Conservation (phyloP, 1,139 yeast genomes). For the Suhomyces panamericanus region DNA sequence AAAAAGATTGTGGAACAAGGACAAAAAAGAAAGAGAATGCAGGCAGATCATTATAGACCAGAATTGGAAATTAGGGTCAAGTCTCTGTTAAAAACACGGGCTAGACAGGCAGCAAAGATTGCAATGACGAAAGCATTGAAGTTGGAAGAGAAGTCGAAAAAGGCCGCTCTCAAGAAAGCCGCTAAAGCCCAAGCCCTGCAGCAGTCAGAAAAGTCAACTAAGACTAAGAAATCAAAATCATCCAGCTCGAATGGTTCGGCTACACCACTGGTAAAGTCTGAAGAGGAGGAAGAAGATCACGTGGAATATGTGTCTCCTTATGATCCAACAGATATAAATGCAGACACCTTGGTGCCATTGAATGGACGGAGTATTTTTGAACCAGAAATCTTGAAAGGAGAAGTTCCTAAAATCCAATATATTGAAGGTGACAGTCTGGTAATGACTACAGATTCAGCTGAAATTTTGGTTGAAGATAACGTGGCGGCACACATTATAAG, state of each 20-base stretch:
- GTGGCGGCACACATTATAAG: constrained; percentile 34
- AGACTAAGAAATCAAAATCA: not conserved
- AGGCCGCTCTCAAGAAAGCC: not conserved
- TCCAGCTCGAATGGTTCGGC: not conserved
- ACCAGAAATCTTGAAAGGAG: constrained; percentile 23
- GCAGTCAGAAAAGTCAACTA: too few species aligned
- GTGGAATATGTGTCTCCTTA: constrained; percentile 22
- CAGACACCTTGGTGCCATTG: constrained; percentile 36
- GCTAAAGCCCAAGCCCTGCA: too few species aligned
- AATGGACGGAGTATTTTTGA: constrained; percentile 37
- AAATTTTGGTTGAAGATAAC: constrained; percentile 13
- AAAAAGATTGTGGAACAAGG: constrained; percentile 31
- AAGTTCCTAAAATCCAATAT: constrained; percentile 31
- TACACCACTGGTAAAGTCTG: not conserved
- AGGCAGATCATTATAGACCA: constrained; percentile 30
- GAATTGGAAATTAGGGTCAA: constrained; percentile 13
- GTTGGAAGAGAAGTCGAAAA: constrained; percentile 2
- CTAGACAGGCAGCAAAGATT: constrained; percentile 11
- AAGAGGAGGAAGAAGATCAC: constrained; percentile 8
- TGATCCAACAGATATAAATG: constrained; percentile 40
- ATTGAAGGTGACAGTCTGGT: constrained; percentile 4
- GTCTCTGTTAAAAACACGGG: constrained; percentile 8
- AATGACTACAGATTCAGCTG: constrained; percentile 10
- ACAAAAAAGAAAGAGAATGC: constrained; percentile 33
- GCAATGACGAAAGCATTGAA: constrained; percentile 7